Evolutionary conservation across 805 yeast genomes (phyloP), one percentile per base, ranked within the genome.

Genomic region (Yarrowia sp.): DNA sequence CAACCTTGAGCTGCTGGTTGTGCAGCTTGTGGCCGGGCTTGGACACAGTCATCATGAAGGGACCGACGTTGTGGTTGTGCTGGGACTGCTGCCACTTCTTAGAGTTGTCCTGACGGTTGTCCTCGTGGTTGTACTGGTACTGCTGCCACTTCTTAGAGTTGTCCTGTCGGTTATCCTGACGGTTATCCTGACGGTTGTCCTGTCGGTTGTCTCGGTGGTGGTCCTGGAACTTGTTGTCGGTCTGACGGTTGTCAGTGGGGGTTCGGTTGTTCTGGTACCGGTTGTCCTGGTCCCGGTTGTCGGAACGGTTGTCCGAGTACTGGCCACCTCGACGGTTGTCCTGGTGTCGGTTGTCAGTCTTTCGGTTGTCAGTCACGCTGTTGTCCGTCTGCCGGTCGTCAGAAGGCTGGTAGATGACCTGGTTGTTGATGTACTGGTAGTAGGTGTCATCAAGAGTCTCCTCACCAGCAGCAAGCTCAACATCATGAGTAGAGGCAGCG

Each of bases 241-340:
- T 21, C 55, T 21, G 38, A 24, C 55, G 55, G 29, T 31, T 31
- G 21, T 47, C 55, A 21, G 29, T 10, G 51, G 51, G 51, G 51
- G 27, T 44, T 32, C 29, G 38, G 38, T 47, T 31, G 55, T 47
- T 47, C 38, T 47, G 55, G 55, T 31, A 47, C 55, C 55, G 55
- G 29, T 47, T 47, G 55, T 47, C 55, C 55, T 47, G 55, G n/a
- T 31, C 55, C n/a, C 55, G 55, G 38, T 47, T 47, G 29, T 47
- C 55, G 5, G 36, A 32, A 4, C 55, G 55, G 55, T 47, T 47
- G 55, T 47, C 55, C n/a, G 55, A 47, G 38, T 47, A 47, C 55
- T 47, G 55, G 10, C 55, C 55, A n/a, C 55, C 55, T 12, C n/a
- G 13, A 31, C 55, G 55, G 38, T 47, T 47, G 55, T 47, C 55